Evolutionary conservation across 2,329 filamentous ascomycete species (phyloP).

Genomic region (Malbranchea zuffiana): DNA sequence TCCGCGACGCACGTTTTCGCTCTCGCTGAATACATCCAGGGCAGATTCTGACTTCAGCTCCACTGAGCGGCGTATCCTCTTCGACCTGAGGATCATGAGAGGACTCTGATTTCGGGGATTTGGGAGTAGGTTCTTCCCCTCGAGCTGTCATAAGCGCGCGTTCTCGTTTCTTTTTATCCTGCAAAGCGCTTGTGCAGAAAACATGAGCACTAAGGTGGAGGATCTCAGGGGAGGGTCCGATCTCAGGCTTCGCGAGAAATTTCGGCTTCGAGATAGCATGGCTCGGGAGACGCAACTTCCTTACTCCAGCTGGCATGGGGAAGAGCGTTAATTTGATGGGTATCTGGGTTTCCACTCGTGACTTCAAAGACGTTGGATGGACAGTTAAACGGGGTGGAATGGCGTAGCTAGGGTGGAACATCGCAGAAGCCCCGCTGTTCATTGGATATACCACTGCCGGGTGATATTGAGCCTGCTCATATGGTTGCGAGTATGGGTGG

Average conservation of each 20-base stretch:
- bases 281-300: conserved; percentile 72
- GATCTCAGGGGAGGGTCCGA: conserved; percentile 55
- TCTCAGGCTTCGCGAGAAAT: conserved; percentile 62
- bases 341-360: conserved; percentile 92
- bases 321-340: conserved; percentile 71
- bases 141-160: conserved; percentile 54
- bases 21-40: conserved; percentile 83
- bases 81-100: conserved; percentile 47
- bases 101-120: conserved; percentile 33
- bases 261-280: conserved; percentile 94
- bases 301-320: conserved; percentile 62
- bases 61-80: conserved; percentile 65
- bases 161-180: conserved; percentile 53
- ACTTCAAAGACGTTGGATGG: conserved; percentile 63
- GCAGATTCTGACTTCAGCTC: conserved; percentile 90
- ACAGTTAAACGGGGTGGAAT: conserved; percentile 44
- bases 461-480: conserved; percentile 25
- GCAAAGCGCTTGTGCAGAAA: conserved; percentile 88
- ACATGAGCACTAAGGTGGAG: conserved; percentile 70
- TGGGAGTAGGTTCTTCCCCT: conserved; percentile 32
- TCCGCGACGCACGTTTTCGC: conserved; percentile 77
- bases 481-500: conserved; percentile 23
- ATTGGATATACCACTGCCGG: conserved; percentile 11
- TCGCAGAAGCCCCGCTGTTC: conserved; percentile 21
- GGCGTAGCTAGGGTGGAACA: conserved; percentile 21